Evolutionary conservation across 768 basidiomycete genomes (phyloP), one percentile per base, ranked within the genome.

Genomic region (Myochromella boudieri): DNA sequence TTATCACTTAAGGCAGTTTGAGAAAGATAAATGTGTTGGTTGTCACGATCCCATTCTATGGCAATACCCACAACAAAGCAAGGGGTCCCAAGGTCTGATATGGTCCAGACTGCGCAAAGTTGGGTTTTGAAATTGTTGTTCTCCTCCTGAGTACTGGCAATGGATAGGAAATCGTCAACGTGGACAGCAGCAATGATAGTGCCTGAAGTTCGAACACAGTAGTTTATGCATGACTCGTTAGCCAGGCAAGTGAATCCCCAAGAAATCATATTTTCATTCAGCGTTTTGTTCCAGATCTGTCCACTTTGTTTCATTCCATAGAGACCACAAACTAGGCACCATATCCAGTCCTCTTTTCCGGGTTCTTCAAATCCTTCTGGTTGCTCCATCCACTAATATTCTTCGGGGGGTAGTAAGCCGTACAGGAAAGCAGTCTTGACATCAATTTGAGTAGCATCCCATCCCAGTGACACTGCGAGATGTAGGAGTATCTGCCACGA

Each of bases 261-360:
- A 0, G 52, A 26, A 0, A 55, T 11, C 54, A 70, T 55, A 1
- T 47, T 49, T 2, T 49, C 46, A 14, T 60, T 45, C 21, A 65
- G 31, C 2, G 55, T 60, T 22, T 58, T 43, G 29, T 70, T 62
- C 70, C 71, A 75, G 4, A 61, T 57, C 0, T 61, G 54, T 0
- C 68, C 62, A 2, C 56, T 59, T 49, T 75, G 74, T 37, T 70
- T 68, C 54, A 74, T 61, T 0, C 72, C 65, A 38, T 73, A 74
- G 0, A 74, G 48, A 1, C 60, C 54, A 10, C 56, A 34, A 29
- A 51, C 22, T 0, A 68, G 21, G 17, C 48, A 42, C 62, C 61
- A 64, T 3, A 68, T 53, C 38, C 55, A 56, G 4, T 40, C 37
- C 31, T 61, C 57, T 9, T 58, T 55, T 4, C 60, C 62, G 11